Evolutionary conservation across 169 alveolate genomes (phyloP).

Genomic region (Amoebophrya sp.): DNA sequence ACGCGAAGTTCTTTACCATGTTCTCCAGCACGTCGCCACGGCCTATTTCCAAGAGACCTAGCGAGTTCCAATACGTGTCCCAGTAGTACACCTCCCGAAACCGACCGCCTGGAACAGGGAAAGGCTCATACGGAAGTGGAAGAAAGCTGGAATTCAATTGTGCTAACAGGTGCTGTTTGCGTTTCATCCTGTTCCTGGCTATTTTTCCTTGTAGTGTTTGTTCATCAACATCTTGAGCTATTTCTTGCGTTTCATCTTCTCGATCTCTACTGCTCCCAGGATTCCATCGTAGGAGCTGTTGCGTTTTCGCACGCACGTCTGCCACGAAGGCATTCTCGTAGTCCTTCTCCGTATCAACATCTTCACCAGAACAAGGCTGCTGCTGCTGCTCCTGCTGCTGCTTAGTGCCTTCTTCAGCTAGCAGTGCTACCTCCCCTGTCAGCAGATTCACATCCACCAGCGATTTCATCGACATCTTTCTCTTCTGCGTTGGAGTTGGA

Average conservation of each 20-base stretch:
- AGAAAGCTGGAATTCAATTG: background rate
- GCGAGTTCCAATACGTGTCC: background rate
- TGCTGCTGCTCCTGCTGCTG: background rate
- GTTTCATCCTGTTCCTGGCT: background rate
- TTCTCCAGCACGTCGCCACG: background rate
- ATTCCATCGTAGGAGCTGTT: background rate
- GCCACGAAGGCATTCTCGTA: background rate
- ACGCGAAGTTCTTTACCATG: background rate
- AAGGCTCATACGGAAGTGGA: background rate
- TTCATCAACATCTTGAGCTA: too few species aligned
- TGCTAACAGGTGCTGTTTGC: background rate
- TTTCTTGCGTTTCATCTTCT: too few species aligned
- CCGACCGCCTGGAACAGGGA: background rate
- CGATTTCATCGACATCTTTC: too few species aligned
- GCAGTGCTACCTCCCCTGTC: background rate
- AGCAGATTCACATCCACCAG: background rate
- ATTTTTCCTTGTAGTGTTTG: too few species aligned
- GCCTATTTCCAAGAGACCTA: background rate
- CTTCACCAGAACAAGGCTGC: background rate
- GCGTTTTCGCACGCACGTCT: background rate
- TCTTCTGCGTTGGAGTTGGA: too few species aligned
- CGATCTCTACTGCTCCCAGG: too few species aligned
- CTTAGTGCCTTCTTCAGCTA: background rate
- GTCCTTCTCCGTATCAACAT: background rate
- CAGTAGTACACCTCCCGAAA: slow-evolving; percentile 23